These are phyloP conservation scores for Endocladia muricata DNA, from an alignment of 31 red algal species.

Conservation along the genomic window DNA sequence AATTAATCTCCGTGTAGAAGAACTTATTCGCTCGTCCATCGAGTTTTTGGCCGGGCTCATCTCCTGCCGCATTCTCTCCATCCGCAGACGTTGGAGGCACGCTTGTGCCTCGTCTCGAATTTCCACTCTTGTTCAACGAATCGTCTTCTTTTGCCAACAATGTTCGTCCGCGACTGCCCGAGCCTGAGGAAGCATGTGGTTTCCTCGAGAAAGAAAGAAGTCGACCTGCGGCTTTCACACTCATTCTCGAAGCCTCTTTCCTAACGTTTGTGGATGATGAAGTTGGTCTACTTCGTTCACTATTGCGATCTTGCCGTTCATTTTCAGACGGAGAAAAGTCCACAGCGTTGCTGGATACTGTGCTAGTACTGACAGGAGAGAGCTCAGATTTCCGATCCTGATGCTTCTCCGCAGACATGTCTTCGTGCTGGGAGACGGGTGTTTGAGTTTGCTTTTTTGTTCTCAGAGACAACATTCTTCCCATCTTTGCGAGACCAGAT, in stretches of 20 bases:
- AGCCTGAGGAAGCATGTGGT: neutral
- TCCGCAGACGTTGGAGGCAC: neutral
- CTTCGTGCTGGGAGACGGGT: neutral
- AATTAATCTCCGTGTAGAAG: conserved; percentile 25
- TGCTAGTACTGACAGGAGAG: conserved; percentile 5
- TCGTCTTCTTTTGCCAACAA: neutral
- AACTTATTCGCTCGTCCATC: conserved; percentile 35
- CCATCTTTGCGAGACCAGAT: neutral
- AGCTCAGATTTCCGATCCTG: neutral
- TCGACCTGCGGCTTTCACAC: conserved; percentile 23
- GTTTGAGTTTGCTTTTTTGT: neutral
- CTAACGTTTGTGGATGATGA: neutral
- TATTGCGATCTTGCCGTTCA: neutral
- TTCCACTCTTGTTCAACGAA: neutral
- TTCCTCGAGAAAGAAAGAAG: conserved; percentile 21
- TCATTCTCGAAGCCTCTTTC: conserved; percentile 5
- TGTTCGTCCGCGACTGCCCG: neutral
- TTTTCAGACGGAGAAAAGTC: neutral
- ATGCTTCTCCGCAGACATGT: too few relatives aligned
- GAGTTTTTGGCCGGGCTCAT: conserved; percentile 6
- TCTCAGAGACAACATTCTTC: neutral
- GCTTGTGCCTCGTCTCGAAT: neutral
- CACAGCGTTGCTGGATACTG: neutral
- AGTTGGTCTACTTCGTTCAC: neutral
- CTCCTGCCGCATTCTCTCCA: neutral